These are phyloP conservation scores for Silene uniflora DNA, from an alignment of 148 eudicot genomes.

Conservation along the genomic window DNA sequence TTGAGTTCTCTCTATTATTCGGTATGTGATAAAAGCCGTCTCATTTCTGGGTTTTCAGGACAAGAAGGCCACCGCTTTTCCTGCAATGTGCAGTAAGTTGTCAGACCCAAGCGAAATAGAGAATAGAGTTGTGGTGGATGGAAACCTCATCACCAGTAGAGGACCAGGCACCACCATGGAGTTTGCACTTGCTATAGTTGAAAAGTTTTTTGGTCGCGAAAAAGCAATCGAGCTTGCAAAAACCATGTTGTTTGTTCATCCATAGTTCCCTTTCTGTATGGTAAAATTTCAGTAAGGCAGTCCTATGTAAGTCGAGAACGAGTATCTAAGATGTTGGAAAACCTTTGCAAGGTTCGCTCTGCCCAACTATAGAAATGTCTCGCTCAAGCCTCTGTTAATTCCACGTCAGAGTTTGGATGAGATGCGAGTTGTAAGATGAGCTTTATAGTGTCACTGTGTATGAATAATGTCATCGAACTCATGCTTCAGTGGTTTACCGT, in stretches of 20 bases:
- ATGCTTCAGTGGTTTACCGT: neutral
- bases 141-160: slow-evolving; percentile 90
- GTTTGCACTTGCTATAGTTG: slow-evolving; percentile 73
- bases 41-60: slow-evolving; percentile 42
- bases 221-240: slow-evolving; percentile 77
- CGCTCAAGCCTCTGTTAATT: neutral
- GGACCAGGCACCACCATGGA: slow-evolving; percentile 95
- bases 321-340: neutral
- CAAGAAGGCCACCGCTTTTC: slow-evolving; percentile 91
- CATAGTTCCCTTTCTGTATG: slow-evolving; percentile 13
- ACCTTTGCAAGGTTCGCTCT: neutral
- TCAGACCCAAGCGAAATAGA: slow-evolving; percentile 70
- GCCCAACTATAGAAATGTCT: neutral
- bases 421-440: neutral
- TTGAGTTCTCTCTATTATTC: neutral
- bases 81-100: slow-evolving; percentile 84
- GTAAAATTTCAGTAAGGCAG: neutral
- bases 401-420: neutral
- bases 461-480: slow-evolving; percentile 15
- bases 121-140: slow-evolving; percentile 85
- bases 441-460: neutral
- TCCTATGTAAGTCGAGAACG: neutral
- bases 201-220: slow-evolving; percentile 69
- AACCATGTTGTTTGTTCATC: slow-evolving; percentile 55
- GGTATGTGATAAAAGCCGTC: neutral